A percentile compares a stretch with the other conserved stretches of the same genome.
Evolutionary conservation across 108 stramenopile species (phyloP).

Genomic region (Stephanodiscus minutulus): DNA sequence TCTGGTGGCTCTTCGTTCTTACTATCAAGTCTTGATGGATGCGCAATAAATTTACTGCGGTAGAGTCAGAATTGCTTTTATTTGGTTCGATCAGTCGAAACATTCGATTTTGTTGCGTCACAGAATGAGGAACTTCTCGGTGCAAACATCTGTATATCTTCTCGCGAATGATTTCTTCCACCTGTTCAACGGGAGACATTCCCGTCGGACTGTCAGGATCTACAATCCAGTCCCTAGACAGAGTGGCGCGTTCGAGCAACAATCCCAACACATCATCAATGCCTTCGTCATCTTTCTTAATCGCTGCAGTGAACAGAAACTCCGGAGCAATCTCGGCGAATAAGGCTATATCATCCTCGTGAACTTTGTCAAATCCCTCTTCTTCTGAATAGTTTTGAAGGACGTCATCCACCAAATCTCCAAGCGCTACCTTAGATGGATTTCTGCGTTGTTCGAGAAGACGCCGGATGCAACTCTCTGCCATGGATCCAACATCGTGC

Average conservation of each 20-base stretch:
- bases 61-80: slow-evolving; percentile 28
- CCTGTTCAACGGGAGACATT: slow-evolving; percentile 65
- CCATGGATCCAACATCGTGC: slow-evolving; percentile 73
- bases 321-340: slow-evolving; percentile 58
- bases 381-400: slow-evolving; percentile 32
- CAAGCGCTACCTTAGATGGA: slow-evolving; percentile 29
- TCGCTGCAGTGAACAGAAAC: slow-evolving; percentile 70
- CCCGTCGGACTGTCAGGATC: slow-evolving; percentile 55
- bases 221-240: slow-evolving; percentile 68
- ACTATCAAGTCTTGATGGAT: slow-evolving; percentile 85
- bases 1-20: slow-evolving; percentile 73
- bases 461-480: slow-evolving; percentile 59
- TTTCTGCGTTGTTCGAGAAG: slow-evolving; percentile 33
- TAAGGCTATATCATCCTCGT: slow-evolving; percentile 41
- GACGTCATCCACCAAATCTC: slow-evolving; percentile 37
- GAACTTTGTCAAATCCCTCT: slow-evolving; percentile 38
- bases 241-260: slow-evolving; percentile 70
- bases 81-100: slow-evolving; percentile 33
- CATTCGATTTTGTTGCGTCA: slow-evolving; percentile 55
- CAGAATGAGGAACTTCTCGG: slow-evolving; percentile 76
- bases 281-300: slow-evolving; percentile 72
- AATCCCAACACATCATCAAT: slow-evolving; percentile 79
- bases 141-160: slow-evolving; percentile 87
- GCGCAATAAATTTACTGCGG: slow-evolving; percentile 32
- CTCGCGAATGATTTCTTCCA: slow-evolving; percentile 90